A percentile compares a stretch with the other conserved stretches of the same genome.
Conservation (phyloP, 1,284 basidiomycete genomes). For the Ustilago trichophora region DNA sequence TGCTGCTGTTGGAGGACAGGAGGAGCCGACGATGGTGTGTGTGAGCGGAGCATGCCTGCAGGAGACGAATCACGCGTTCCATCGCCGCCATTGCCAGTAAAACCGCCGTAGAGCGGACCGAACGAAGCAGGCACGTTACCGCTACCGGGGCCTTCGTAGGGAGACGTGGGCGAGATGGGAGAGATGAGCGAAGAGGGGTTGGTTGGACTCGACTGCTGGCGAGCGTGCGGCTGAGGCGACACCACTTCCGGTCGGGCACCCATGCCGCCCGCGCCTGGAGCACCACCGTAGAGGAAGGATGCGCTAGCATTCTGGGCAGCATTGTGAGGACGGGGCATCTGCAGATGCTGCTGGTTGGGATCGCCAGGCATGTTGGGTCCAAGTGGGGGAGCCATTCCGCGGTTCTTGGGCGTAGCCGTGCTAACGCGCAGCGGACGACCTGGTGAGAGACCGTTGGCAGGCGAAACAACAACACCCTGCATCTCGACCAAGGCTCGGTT, state of each 20-base stretch:
- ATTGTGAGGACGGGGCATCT: conserved; percentile 44
- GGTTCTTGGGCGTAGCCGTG: conserved; percentile 59
- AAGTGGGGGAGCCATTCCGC: conserved; percentile 11
- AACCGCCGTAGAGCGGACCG: conserved; percentile 26
- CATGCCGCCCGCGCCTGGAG: conserved; percentile 7
- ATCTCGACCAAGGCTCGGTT: conserved; percentile 63
- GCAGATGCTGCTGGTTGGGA: conserved; percentile 24
- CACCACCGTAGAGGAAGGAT: conserved; percentile 31
- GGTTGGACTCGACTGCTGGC: conserved; percentile 24
- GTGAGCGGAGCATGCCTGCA: conserved; percentile 24
- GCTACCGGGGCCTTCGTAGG: conserved; percentile 17
- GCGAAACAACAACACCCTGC: conserved; percentile 53
- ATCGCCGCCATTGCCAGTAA: conserved; percentile 15
- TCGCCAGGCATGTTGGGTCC: conserved; percentile 14
- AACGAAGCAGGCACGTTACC: conserved; percentile 19
- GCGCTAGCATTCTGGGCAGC: conserved; percentile 29
- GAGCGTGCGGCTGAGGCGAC: conserved; percentile 31
- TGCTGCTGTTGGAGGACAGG: conserved; percentile 10
- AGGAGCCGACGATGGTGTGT: conserved; percentile 36
- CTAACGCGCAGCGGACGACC: conserved; percentile 58
- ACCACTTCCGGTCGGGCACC: conserved; percentile 24
- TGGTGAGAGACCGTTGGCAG: conserved; percentile 43
- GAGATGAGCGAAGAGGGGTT: conserved; percentile 22
- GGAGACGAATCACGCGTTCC: conserved; percentile 21
- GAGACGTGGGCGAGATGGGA: conserved; percentile 20